phyloP scores from a whole-genome alignment of 2,329 filamentous ascomycete genomes.

The Nakataea oryzae region DNA sequence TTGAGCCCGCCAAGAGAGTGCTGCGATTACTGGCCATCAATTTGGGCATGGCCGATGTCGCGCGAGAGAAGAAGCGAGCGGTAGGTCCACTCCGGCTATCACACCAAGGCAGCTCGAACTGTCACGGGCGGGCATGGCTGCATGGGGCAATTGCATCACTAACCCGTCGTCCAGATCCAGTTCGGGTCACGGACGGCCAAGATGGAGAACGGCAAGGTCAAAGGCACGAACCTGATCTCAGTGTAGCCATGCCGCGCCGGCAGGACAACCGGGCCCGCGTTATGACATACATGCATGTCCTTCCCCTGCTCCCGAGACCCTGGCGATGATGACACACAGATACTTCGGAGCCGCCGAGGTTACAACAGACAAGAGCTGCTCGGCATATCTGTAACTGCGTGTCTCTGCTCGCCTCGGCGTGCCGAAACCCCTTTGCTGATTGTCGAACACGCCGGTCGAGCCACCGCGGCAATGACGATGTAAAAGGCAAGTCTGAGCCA shows the following conservation, averaged over 20 bases:
- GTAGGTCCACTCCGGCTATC: conserved; percentile 33
- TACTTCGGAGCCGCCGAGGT: conserved; percentile 55
- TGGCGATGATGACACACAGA: conserved; percentile 63
- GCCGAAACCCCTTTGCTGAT: conserved; percentile 33
- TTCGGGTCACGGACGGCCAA: conserved; percentile 77
- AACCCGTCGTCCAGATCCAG: conserved; percentile 48
- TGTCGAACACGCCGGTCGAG: conserved; percentile 12
- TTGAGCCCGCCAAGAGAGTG: conserved; percentile 74
- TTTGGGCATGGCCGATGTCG: conserved; percentile 60
- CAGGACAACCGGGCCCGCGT: background rate
- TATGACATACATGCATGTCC: background rate
- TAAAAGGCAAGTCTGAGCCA: conserved; percentile 29
- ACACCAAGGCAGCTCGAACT: background rate
- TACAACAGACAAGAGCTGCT: conserved; percentile 9
- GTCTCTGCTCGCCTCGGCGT: conserved; percentile 28
- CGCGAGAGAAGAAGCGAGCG: conserved; percentile 86
- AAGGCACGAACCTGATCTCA: conserved; percentile 54
- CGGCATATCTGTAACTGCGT: conserved; percentile 22
- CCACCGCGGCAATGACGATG: conserved; percentile 20
- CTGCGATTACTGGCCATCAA: conserved; percentile 67
- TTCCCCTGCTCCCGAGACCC: conserved; percentile 4
- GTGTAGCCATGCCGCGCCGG: conserved; percentile 16
- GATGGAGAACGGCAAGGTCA: conserved; percentile 61
- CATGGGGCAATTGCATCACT: background rate
- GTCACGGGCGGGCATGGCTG: background rate